Percentiles rank a stretch among this genome's conserved stretches.
phyloP scores from a whole-genome alignment of 306 rosid genomes.

The Astragalus membranaceus region DNA sequence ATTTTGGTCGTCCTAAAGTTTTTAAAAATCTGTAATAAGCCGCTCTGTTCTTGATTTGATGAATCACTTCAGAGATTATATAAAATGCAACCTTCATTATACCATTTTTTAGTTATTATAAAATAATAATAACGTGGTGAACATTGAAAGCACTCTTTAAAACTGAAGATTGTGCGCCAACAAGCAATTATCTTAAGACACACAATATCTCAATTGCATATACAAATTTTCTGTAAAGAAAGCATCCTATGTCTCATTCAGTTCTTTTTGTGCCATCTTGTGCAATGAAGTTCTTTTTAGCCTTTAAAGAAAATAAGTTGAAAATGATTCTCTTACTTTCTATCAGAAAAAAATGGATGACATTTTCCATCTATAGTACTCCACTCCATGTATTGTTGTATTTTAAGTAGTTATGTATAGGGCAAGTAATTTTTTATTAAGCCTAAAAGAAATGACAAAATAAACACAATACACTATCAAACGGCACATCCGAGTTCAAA shows the following conservation, averaged over 20 bases:
- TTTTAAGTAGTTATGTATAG: neutral
- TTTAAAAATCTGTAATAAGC: neutral
- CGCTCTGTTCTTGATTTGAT: neutral
- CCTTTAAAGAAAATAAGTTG: no score
- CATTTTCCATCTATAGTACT: neutral
- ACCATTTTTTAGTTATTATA: neutral
- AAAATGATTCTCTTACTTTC: neutral
- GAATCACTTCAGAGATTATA: neutral
- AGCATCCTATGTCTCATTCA: neutral
- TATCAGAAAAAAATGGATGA: neutral
- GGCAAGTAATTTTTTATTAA: neutral
- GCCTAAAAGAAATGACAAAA: no score
- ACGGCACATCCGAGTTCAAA: no score
- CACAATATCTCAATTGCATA: neutral
- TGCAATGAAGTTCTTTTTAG: no score
- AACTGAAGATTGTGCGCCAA: neutral
- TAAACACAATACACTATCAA: no score
- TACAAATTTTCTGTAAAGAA: neutral
- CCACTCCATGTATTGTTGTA: neutral
- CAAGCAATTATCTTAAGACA: slow-evolving; percentile 8
- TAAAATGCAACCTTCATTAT: neutral
- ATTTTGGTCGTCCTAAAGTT: neutral
- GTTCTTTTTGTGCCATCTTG: neutral
- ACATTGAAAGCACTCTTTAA: neutral
- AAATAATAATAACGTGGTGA: neutral